These are phyloP conservation scores for Solanum appendiculatum DNA, from an alignment of 257 asterid genomes.

Conservation along the genomic window DNA sequence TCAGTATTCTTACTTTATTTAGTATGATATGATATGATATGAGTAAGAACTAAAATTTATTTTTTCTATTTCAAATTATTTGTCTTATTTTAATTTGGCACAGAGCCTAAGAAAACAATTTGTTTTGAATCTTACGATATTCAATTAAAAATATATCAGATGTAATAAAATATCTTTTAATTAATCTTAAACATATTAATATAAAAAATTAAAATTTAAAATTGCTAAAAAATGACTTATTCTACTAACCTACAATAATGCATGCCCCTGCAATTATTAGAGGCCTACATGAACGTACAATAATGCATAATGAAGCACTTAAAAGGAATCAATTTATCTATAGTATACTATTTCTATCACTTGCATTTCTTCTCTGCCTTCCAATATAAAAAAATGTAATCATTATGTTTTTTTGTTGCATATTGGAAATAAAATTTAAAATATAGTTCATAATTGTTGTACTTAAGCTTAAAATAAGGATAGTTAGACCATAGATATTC, in stretches of 20 bases:
- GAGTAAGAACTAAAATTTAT: neutral
- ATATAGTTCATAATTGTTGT: neutral
- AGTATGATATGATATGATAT: neutral
- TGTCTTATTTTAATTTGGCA: no score
- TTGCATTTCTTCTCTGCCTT: neutral
- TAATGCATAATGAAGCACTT: neutral
- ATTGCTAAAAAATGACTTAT: neutral
- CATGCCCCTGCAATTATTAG: neutral
- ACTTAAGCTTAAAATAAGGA: neutral
- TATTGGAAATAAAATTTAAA: neutral
- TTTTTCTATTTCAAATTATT: no score
- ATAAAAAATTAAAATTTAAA: no score
- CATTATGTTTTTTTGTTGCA: neutral
- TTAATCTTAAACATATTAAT: neutral
- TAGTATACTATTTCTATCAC: neutral
- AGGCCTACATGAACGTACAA: neutral
- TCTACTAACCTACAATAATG: neutral
- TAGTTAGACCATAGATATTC: neutral
- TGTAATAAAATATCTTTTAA: no score
- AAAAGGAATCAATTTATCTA: neutral
- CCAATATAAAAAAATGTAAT: neutral
- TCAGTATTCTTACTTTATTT: no score
- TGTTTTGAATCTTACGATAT: no score
- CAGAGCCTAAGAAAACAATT: no score
- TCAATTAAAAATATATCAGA: no score